Base-by-base conservation (phyloP, 192 early-diverging fungal species). In the Backusella circina region DNA sequence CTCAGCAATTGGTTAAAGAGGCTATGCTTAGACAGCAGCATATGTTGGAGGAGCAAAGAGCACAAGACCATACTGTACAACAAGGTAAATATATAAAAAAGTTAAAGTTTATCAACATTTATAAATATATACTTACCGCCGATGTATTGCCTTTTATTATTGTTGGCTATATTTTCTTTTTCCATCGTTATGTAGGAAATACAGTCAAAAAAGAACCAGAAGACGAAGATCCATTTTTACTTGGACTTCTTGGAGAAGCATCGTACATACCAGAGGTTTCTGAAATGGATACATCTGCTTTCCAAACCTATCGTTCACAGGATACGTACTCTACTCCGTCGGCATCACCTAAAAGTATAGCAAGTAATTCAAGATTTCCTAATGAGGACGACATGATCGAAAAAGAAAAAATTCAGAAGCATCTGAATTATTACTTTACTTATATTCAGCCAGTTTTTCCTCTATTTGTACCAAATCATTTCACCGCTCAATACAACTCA, bases 391-490 rank as follows among this genome's bases (percentile, higher is more conserved):
- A 47, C 12, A n/a, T 44, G 37, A 41, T 44, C 28, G 69, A 70
- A 41, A 47, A 30, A 32, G 69, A 41, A 61, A 61, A 61, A 23
- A 31, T 70, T 47, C 39, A 70, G 18, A 47, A 41, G 23, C 37
- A 70, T 16, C 28, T 70, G 21, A 41, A 70, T 28, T 70, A 41
- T 18, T 70, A 70, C 39, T 47, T 70, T 38, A 70, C 18, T 6
- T 23, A 47, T 30, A 70, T 70, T 16, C 69, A 70, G 28, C 69
- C 69, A 7, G 23, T 39, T 16, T 70, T 70, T 41, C 69, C 69
- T 39, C 37, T 70, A 16, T 70, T 70, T 70, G 69, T 70, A 30
- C 69, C 69, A 70, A 38, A 37, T 41, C 28, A 70, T n/a, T 70
- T 70, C 16, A 70, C 38, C 38, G 18, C 26, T 13, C 69, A 70